Evolutionary conservation across 2,329 filamentous ascomycete species (phyloP), one percentile per base, ranked within the genome.

Genomic region (Drechslerella stenobrocha): DNA sequence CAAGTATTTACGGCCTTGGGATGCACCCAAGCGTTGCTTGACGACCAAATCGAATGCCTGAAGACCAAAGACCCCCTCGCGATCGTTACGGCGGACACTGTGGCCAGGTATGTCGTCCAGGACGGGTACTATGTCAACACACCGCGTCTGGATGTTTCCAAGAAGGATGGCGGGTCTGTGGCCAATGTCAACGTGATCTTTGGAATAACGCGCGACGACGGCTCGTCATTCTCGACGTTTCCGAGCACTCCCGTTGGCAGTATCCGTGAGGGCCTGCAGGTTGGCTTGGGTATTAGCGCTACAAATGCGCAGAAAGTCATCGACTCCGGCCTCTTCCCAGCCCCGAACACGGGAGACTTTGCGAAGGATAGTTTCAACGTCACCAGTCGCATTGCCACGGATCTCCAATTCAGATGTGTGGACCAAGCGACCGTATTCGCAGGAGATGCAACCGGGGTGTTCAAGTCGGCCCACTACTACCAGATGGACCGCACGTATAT

Each of bases 341-440:
- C 80, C 24, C 77, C 79, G 18, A 70, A 75, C 22, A 78, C 78
- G 0, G 77, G 80, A 2, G 82, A 83, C 48, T 61, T 78, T 6
- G 84, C 82, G 0, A 77, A 82, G 4, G 79, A 83, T 64, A 77
- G 83, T 1, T 85, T 81, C 77, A 83, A 83, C 65, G 77, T 81
- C 30, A 79, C 79, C 18, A 76, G 80, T 4, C 80, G 80, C 3
- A 76, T 85, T 37, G 79, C 81, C 1, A 85, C 83, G 1, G 83
- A 85, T 73, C 81, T 78, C 52, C 79, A 80, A 6, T 85, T 84
- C 77, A 80, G 82, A 59, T 86, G 83, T 73, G 76, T 82, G 51
- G 81, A 84, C 72, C 79, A 84, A 73, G 82, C 82, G 3, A 85
- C 83, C 1, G 80, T 80, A 4, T 81, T 80, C 71, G 77, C 81